phyloP scores from a whole-genome alignment of 306 rosid species.

The Benincasa hispida region DNA sequence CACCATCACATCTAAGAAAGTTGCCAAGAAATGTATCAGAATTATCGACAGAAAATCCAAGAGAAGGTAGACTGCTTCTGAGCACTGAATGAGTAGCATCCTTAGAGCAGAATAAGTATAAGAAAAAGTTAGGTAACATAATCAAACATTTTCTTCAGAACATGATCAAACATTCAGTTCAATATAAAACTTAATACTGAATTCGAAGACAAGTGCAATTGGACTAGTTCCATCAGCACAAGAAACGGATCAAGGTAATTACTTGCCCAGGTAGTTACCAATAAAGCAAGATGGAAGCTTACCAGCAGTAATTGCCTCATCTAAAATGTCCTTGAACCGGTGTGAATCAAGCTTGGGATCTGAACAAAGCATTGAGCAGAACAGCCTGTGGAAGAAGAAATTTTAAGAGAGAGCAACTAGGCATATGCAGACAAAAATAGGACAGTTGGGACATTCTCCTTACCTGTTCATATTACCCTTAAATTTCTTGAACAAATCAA shows the following conservation, averaged over 20 bases:
- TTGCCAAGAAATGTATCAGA: constrained; percentile 2
- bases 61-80: not conserved
- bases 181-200: not conserved
- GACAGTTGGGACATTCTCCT: not conserved
- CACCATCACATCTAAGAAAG: not conserved
- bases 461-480: constrained; percentile 84
- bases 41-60: not conserved
- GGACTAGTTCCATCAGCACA: not conserved
- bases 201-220: not conserved
- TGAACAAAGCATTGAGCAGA: constrained; percentile 96
- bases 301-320: constrained; percentile 71
- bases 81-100: not conserved
- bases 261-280: not conserved
- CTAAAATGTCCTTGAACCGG: constrained; percentile 64
- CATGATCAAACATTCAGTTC: not conserved
- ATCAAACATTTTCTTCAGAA: too few species aligned
- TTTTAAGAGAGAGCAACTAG: not conserved
- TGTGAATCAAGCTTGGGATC: constrained; percentile 79
- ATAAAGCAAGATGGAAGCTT: constrained; percentile 11
- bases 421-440: not conserved
- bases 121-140: not conserved
- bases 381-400: constrained; percentile 41
- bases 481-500: constrained; percentile 44
- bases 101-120: not conserved
- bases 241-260: not conserved